Evolutionary conservation across 192 early-diverging fungal genomes (phyloP), one percentile per base, ranked within the genome.

Genomic region (Jimgerdemannia flammicorona): DNA sequence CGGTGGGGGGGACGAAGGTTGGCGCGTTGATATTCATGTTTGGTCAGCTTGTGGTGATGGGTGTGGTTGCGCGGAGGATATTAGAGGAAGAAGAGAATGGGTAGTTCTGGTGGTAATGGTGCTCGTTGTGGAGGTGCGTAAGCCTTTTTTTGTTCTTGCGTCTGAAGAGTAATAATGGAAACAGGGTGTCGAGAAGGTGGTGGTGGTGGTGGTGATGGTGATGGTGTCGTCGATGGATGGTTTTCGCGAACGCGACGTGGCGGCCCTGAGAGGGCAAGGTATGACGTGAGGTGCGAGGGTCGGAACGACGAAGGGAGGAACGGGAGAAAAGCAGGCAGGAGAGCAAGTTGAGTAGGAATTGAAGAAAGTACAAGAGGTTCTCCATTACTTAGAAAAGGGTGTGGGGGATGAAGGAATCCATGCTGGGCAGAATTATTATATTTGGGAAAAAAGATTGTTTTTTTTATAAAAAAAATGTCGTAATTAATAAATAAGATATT

Each of bases 11-110:
- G 19, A 74, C n/a, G 71, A 82, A 82, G 65, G 40, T 71, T 41
- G 77, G 77, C 40, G 80, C 80, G 43, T 82, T 67, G 69, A 59
- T 71, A 70, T 82, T 82, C 80, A 82, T 82, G 54, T 20, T 67
- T 42, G 29, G 9, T 40, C 67, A 41, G 19, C 67, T 68, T 68
- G 19, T 7, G 40, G 40, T 20, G 67, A 20, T 72, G 59, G 39
- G 18, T 54, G 20, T 49, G 44, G 49, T 69, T 19, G 40, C 19
- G 20, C 29, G 69, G 4, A 3, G 20, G 6, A 41, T 68, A 14
- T 43, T 44, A 66, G 42, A 49, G 19, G 71, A 19, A 14, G 71
- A 73, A 10, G 77, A 73, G 64, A 78, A 78, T 11, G 66, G 77
- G 69, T 78, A 73, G 20, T 68, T 67, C 42, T 70, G 77, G 10